These are phyloP conservation scores for Climacium dendroides DNA, from an alignment of 225 moss, liverwort and hornwort species.

Conservation along the genomic window DNA sequence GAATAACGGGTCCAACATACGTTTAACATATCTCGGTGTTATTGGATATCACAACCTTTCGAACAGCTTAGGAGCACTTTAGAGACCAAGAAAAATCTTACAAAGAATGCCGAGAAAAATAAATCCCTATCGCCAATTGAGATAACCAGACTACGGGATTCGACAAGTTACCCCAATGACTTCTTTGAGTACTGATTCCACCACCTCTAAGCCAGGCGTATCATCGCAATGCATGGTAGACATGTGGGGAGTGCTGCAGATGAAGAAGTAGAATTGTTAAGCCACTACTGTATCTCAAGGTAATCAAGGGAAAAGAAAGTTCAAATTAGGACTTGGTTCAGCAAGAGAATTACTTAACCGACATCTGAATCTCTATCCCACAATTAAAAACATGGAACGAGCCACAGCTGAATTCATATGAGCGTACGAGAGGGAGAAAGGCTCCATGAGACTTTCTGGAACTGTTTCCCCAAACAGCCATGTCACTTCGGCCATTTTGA, in stretches of 20 bases:
- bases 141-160: neutral
- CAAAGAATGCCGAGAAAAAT: neutral
- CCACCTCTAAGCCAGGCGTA: conserved; percentile 7
- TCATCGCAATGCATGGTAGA: conserved; percentile 22
- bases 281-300: neutral
- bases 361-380: neutral
- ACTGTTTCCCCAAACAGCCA: conserved; percentile 47
- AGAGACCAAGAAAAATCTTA: neutral
- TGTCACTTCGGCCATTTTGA: conserved; percentile 71
- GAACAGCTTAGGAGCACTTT: no score
- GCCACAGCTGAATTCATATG: neutral
- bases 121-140: neutral
- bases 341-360: neutral
- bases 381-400: neutral
- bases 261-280: neutral
- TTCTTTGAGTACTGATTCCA: conserved; percentile 2
- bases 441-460: conserved; percentile 44
- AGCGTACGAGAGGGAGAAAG: conserved; percentile 22
- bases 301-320: neutral
- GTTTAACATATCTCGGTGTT: no score
- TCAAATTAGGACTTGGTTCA: neutral
- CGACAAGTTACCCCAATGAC: conserved; percentile 1
- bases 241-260: conserved; percentile 27
- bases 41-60: neutral
- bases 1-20: neutral